phyloP scores from a whole-genome alignment of 768 basidiomycete species.

The Trametes maxima region DNA sequence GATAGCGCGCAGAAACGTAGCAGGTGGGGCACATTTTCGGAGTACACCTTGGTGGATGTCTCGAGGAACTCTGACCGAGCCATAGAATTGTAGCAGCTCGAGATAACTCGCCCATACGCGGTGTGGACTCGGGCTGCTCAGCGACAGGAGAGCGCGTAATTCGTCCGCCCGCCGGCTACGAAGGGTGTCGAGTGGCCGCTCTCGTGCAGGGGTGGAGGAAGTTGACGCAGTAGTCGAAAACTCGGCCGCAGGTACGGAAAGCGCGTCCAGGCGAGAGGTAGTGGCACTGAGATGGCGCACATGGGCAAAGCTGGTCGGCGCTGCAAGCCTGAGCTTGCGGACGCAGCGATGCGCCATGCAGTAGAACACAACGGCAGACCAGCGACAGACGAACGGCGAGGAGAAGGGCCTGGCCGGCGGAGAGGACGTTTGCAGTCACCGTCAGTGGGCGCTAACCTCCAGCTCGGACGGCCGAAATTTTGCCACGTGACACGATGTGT shows the following conservation, averaged over 20 bases:
- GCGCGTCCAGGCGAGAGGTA: conserved; percentile 5
- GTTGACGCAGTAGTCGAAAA: conserved; percentile 8
- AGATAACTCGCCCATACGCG: conserved; percentile 64
- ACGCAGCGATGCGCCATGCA: conserved; percentile 23
- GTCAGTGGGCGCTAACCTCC: conserved; percentile 8
- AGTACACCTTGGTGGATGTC: conserved; percentile 71
- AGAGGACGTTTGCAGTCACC: conserved; percentile 5
- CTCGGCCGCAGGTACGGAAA: conserved; percentile 7
- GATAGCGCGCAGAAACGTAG: conserved; percentile 46
- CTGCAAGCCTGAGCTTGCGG: conserved; percentile 21
- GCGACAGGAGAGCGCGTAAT: background rate
- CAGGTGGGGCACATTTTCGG: conserved; percentile 60
- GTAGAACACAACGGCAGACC: background rate
- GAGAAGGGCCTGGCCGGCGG: background rate
- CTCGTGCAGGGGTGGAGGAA: background rate
- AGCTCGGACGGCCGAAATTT: conserved; percentile 11
- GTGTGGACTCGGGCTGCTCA: conserved; percentile 3
- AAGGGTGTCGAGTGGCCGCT: conserved; percentile 5
- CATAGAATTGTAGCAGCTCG: conserved; percentile 53
- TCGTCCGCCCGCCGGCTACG: conserved; percentile 1
- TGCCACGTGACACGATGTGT: conserved; percentile 14
- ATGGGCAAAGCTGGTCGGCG: conserved; percentile 4
- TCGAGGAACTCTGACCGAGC: conserved; percentile 55
- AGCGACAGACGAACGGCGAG: background rate
- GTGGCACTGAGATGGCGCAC: conserved; percentile 14